Evolutionary conservation across 1,284 basidiomycete genomes (phyloP), one percentile per base, ranked within the genome.

Genomic region (Rhodotorula sp.): DNA sequence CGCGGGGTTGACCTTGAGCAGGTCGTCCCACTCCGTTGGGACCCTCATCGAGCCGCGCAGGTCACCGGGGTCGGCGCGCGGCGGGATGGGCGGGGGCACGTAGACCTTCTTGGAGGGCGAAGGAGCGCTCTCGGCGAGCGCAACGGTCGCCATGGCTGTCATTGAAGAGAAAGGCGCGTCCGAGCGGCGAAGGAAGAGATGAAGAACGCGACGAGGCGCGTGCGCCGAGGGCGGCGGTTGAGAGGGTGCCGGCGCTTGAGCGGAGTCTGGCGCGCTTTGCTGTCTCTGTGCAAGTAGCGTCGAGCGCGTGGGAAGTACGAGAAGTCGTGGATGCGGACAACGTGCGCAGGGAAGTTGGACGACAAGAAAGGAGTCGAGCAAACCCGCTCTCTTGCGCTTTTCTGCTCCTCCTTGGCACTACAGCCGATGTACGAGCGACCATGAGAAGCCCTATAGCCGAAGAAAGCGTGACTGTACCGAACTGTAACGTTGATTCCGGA

Each of bases 41-140:
- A 57, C 60, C 37, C 32, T 32, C 53, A 74, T 56, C 41, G 69
- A 66, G 25, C 72, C 72, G 15, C 72, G 58, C 15, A 63, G 53
- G 57, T 64, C 63, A 41, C 3, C 15, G 12, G 61, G 50, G n/a
- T 62, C 61, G 48, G 48, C 37, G 46, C n/a, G 58, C 3, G 56
- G 36, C 27, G n/a, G 8, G 3, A 53, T 37, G 59, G 34, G 4
- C 2, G 50, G 7, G 2, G 37, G 53, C 32, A n/a, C 39, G n/a
- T 39, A 61, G n/a, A 46, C 17, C 36, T 66, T 62, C 57, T 74
- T 74, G 21, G 66, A 55, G 5, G 72, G 72, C 13, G 69, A 71
- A 13, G 64, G 56, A 13, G 29, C n/a, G 64, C 39, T 37, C 8
- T 29, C 10, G 7, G 29, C 9, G 32, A 44, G n/a, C 12, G 21